These are phyloP conservation scores for Sugiyamaella sp. DNA, from an alignment of 1,139 yeast genomes.

Conservation along the genomic window DNA sequence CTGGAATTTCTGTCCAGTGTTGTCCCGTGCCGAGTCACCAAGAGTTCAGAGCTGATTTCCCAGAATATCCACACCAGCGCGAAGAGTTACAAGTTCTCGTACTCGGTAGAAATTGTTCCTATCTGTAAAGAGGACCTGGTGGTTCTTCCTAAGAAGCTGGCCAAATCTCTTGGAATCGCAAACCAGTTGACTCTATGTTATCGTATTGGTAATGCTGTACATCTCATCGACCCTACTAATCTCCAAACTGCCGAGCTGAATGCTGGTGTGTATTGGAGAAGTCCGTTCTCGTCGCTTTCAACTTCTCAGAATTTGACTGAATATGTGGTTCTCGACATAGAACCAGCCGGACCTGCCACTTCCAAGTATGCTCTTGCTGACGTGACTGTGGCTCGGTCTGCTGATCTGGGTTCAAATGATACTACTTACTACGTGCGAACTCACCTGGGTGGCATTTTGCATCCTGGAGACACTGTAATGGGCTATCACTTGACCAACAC, in stretches of 20 bases:
- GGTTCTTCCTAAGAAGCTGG: constrained; percentile 83
- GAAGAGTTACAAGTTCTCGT: constrained; percentile 85
- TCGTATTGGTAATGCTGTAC: constrained; percentile 78
- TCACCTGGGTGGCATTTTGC: constrained; percentile 91
- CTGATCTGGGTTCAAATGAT: constrained; percentile 85
- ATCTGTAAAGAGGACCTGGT: constrained; percentile 96
- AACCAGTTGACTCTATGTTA: constrained; percentile 63
- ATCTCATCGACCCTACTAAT: constrained; percentile 79
- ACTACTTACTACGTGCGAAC: constrained; percentile 80
- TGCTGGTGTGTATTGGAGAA: constrained; percentile 77
- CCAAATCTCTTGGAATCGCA: constrained; percentile 80
- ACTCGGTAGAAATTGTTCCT: constrained; percentile 92
- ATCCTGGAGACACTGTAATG: constrained; percentile 94
- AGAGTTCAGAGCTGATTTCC: constrained; percentile 88
- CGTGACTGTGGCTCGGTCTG: constrained; percentile 84
- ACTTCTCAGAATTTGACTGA: constrained; percentile 79
- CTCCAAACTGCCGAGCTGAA: constrained; percentile 76
- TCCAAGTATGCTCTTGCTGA: constrained; percentile 89
- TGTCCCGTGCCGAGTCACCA: constrained; percentile 79
- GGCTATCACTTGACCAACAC: constrained; percentile 86
- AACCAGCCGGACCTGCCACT: constrained; percentile 78
- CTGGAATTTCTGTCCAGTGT: constrained; percentile 83
- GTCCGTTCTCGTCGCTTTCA: constrained; percentile 74
- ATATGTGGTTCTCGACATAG: constrained; percentile 90
- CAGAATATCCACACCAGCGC: constrained; percentile 90